Conservation (phyloP, 441 rosid species). For the Euphorbia corollata region DNA sequence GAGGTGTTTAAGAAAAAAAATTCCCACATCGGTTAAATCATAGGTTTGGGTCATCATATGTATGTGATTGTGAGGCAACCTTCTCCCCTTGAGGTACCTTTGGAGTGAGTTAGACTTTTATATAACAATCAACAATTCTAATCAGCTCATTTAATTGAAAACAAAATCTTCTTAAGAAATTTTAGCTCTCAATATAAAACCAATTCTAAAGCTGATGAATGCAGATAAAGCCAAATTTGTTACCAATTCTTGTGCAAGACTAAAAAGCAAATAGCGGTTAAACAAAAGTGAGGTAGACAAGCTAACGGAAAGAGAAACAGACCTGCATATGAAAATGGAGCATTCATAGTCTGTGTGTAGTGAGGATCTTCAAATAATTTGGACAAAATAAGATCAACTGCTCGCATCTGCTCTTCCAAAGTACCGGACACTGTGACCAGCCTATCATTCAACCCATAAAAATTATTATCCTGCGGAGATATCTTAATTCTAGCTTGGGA, state of each 20-base stretch:
- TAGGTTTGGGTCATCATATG: too few relatives aligned
- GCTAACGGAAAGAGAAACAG: slow-evolving; percentile 24
- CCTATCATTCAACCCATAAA: slow-evolving; percentile 84
- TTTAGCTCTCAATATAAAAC: not conserved
- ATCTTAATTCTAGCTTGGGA: slow-evolving; percentile 94
- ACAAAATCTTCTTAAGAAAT: not conserved
- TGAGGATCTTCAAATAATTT: slow-evolving; percentile 83
- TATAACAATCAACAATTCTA: too few relatives aligned
- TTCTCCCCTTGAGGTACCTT: too few relatives aligned
- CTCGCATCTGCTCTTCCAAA: slow-evolving; percentile 85
- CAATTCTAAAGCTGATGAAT: not conserved
- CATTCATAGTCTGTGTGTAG: slow-evolving; percentile 67
- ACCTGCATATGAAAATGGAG: slow-evolving; percentile 94
- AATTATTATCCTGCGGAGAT: slow-evolving; percentile 83
- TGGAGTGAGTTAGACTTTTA: too few relatives aligned
- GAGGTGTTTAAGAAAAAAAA: too few relatives aligned
- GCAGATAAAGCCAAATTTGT: not conserved
- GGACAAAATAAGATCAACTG: slow-evolving; percentile 73
- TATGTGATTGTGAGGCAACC: too few relatives aligned
- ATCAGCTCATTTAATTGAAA: not conserved
- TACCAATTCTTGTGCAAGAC: not conserved
- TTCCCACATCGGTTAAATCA: too few relatives aligned
- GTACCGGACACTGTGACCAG: slow-evolving; percentile 83
- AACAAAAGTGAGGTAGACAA: slow-evolving; percentile 7
- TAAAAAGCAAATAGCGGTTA: not conserved